Evolutionary conservation across 148 eudicot genomes (phyloP), one percentile per base, ranked within the genome.

Genomic region (Gaultheria prostrata): DNA sequence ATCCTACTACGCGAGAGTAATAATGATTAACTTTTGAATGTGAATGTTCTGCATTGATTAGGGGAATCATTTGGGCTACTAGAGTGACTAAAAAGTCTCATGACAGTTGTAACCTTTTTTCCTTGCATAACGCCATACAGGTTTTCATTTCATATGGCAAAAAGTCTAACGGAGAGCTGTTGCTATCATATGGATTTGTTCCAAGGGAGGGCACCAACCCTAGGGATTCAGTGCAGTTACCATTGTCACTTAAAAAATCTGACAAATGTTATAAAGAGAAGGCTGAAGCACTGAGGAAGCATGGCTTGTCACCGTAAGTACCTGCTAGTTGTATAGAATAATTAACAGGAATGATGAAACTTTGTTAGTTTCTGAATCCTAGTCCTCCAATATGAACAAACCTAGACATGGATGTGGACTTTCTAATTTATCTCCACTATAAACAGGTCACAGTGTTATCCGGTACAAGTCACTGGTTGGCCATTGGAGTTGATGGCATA

Each of bases 121-220:
- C 26, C 35, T 77, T 81, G 20, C 61, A 56, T 77, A 43, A 84
- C 35, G 75, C 81, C 45, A 26, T 85, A 85, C 85, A 94, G 99
- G 99, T 97, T 43, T 97, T 91, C 86, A 97, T 97, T 87, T 97
- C 99, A 89, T 97, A 97, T 82, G 99, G 99, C 20, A 94, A 88
- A 88, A 97, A 97, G 86, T 94, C 99, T 32, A 97, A 97, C 84
- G 99, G 99, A 72, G 99, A 97, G 86, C 89, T 97, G 54, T 83
- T 97, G 87, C 92, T 97, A 32, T 97, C 99, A 45, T 97, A 97
- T 86, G 99, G 99, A 85, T 97, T 97, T 90, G 99, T 94, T 83
- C 99, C 99, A 3, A 92, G 92, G 86, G 97, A 97, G 86, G 99
- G 99, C 79, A 93, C 98, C 57, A 97, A 97, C 80, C 97, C 99